Base-by-base conservation (phyloP, 345 rosid species). In the Draba incana region DNA sequence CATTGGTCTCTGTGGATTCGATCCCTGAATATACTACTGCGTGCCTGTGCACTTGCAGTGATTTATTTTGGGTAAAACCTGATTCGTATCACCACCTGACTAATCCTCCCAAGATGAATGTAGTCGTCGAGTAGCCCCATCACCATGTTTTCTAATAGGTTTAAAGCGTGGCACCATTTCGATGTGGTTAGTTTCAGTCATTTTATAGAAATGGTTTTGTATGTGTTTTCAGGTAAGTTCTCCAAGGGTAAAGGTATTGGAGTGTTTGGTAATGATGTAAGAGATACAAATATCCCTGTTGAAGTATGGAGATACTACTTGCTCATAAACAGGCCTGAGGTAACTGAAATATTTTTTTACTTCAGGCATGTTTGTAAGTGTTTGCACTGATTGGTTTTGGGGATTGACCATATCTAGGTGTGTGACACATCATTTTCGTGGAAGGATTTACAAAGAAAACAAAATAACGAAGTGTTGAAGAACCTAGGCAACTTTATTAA, bases 251-350 rank as follows among this genome's bases (percentile, higher is more conserved):
- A 91, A 78, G 99, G 99, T 49, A 68, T 91, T 68, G 99, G 99
- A 75, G 97, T 94, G 55, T 94, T 94, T 75, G 99, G 99, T 69
- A 91, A 91, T 82, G 99, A 89, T 72, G 98, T 80, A 41, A 89
- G 85, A 72, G 98, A 94, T 80, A 91, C 99, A 51, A 81, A 82
- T 53, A 88, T 94, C 52, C 99, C 98, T 35, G 95, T 78, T 0
- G 98, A 94, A 91, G 98, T 89, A 20, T 94, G 97, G 98, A 83
- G 99, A 84, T 94, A 94, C 81, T 94, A 92, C 82, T 80, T 94
- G 72, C 80, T 94, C 55, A 89, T 86, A 62, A 94, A 89, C 74
- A 83, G 99, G 77, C 99, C 98, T 10, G 99, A 94, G 97, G 98
- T 86, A 83, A 78, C 52, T 33, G 54, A 50, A 31, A 27, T 28